These are phyloP conservation scores for Inga laurina DNA, from an alignment of 306 rosid species.

Conservation along the genomic window DNA sequence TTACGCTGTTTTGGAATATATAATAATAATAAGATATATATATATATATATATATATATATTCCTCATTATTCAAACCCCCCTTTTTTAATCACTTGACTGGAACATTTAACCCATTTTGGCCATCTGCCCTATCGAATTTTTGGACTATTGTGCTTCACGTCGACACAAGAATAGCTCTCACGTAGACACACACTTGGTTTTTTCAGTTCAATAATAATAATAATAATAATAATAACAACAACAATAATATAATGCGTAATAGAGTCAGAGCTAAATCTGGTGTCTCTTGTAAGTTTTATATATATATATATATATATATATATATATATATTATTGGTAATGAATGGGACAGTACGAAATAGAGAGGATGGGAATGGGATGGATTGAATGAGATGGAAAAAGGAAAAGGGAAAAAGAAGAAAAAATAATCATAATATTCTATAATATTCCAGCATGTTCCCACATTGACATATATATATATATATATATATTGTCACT, in stretches of 20 bases:
- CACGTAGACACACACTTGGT: neutral
- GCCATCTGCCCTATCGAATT: constrained; percentile 13
- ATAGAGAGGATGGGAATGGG: constrained; percentile 17
- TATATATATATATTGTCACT: neutral
- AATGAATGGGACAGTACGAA: constrained; percentile 30
- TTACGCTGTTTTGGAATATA: constrained; percentile 7
- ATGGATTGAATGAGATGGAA: neutral
- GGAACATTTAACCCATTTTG: constrained; percentile 3
- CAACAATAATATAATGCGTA: constrained; percentile 15
- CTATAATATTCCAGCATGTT: constrained; percentile 5
- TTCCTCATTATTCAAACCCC: neutral
- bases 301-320: neutral
- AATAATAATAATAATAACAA: no score
- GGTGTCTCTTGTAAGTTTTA: constrained; percentile 4
- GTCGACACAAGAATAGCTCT: neutral
- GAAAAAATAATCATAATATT: neutral
- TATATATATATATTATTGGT: neutral
- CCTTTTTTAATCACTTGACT: neutral
- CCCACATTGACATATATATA: constrained; percentile 22
- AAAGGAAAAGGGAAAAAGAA: neutral
- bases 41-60: neutral
- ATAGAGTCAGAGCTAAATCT: constrained; percentile 33
- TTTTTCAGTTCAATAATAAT: constrained; percentile 4
- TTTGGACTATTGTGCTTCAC: constrained; percentile 6
- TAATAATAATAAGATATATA: neutral